phyloP scores from a whole-genome alignment of 2,329 filamentous ascomycete genomes.

The Fusarium buxicola region DNA sequence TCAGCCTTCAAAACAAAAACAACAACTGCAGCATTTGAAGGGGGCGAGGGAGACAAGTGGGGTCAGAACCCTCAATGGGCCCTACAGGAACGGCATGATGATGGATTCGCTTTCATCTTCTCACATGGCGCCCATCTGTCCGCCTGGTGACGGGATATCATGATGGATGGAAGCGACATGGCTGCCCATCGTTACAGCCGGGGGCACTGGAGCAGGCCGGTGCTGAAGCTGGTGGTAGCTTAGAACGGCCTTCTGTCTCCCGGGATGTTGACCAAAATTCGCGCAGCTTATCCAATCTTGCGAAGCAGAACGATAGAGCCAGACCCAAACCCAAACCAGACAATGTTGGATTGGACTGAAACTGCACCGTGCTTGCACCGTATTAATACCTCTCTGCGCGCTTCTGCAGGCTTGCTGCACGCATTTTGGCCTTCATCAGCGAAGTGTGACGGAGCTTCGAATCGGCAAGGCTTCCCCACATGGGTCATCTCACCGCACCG shows the following conservation, averaged over 20 bases:
- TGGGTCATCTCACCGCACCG: slow-evolving; percentile 45
- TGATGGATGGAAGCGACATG: slow-evolving; percentile 7
- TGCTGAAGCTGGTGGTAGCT: not conserved
- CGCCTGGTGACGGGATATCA: slow-evolving; percentile 9
- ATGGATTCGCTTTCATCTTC: slow-evolving; percentile 28
- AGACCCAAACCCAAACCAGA: no score
- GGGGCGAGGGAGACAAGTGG: slow-evolving; percentile 1
- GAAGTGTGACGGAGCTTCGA: slow-evolving; percentile 31
- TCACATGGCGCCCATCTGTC: slow-evolving; percentile 18
- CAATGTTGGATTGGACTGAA: not conserved
- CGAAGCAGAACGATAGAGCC: slow-evolving; percentile 1
- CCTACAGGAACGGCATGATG: slow-evolving; percentile 10
- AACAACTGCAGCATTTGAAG: slow-evolving; percentile 1
- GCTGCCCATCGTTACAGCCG: slow-evolving; percentile 22
- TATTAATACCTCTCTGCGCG: slow-evolving; percentile 7
- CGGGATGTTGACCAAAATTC: slow-evolving; percentile 27
- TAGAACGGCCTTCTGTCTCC: not conserved
- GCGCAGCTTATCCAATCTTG: slow-evolving; percentile 28
- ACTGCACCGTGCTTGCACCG: slow-evolving; percentile 27
- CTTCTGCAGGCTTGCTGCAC: slow-evolving; percentile 21
- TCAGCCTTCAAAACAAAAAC: not conserved
- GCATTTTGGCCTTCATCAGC: slow-evolving; percentile 10
- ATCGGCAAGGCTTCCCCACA: slow-evolving; percentile 42
- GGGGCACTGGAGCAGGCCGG: slow-evolving; percentile 1
- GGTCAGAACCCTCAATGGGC: not conserved